Base-by-base conservation (phyloP, 148 eudicot genomes). In the Suaeda aralocaspica region DNA sequence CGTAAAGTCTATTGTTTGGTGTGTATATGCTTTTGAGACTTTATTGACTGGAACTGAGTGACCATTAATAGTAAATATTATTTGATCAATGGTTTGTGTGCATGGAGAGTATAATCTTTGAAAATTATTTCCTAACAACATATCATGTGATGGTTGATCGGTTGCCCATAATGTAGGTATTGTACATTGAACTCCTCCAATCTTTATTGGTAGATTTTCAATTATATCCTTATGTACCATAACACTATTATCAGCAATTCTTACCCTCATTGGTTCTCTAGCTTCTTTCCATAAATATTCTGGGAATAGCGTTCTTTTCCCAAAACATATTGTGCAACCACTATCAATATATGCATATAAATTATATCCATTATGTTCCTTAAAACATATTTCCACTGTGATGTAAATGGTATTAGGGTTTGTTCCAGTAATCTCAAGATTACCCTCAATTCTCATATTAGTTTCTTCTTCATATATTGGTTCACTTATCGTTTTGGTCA, bases 51-150 rank as follows among this genome's bases (percentile, higher is more conserved):
- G 21, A 18, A 49, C 53, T 15, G n/a, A 15, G 2, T 49, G 2
- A 15, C 53, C 12, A 49, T 49, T 18, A 4, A 44, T 44, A 4
- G 48, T 44, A 44, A 61, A 61, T 19, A 61, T 21, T 61, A 61
- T 7, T 1, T 34, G 66, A 3, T 61, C 66, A 0, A 61, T 14
- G 2, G 66, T 61, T 29, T 36, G 26, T 4, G 66, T 61, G 15
- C 41, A 36, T 36, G 41, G 41, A 4, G 41, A 36, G 8, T 36
- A 36, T 36, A 36, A 36, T 36, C 41, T 61, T 61, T 61, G 66
- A 19, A 61, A 61, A 61, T 61, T 61, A 61, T 61, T 61, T n/a
- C 66, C 46, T 4, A 61, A 34, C 2, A 61, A 18, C 46, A 61
- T 34, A 1, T 61, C 46, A 61, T 61, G 66, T 34, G 66, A 34